Percentiles rank a stretch among this genome's conserved stretches.
Evolutionary conservation across 2,329 filamentous ascomycete species (phyloP).

Genomic region (Tolypocladium album): DNA sequence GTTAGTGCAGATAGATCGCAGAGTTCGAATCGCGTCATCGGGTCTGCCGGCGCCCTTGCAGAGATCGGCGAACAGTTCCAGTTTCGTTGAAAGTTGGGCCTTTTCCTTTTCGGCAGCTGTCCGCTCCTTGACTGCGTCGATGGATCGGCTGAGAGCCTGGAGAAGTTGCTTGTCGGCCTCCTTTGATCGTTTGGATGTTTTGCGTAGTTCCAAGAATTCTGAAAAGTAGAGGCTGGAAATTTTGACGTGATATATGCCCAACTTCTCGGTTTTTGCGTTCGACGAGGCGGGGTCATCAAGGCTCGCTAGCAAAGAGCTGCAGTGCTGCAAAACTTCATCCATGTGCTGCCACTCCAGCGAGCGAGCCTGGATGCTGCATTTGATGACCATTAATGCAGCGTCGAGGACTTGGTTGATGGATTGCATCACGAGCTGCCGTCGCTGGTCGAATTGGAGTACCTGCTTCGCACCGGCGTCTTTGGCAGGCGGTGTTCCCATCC

Average conservation of each 20-base stretch:
- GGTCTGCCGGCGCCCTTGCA: conserved; percentile 41
- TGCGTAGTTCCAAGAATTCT: conserved; percentile 42
- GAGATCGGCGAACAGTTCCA: conserved; percentile 55
- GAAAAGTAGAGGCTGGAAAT: conserved; percentile 64
- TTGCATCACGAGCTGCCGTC: conserved; percentile 40
- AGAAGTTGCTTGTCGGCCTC: conserved; percentile 31
- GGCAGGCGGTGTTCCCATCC: conserved; percentile 47
- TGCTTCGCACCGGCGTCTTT: conserved; percentile 44
- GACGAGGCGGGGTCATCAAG: conserved; percentile 30
- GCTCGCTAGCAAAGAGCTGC: conserved; percentile 39
- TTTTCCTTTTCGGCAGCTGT: conserved; percentile 43
- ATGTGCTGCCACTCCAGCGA: conserved; percentile 41
- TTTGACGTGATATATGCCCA: conserved; percentile 46
- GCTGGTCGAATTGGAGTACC: conserved; percentile 49
- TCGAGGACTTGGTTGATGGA: conserved; percentile 48
- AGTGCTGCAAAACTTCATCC: conserved; percentile 48
- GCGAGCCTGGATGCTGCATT: conserved; percentile 36
- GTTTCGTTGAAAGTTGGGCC: conserved; percentile 50
- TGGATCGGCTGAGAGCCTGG: conserved; percentile 50
- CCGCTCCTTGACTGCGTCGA: conserved; percentile 49
- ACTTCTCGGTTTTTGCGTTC: conserved; percentile 16
- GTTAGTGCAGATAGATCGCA: conserved; percentile 50
- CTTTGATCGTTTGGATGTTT: conserved; percentile 26
- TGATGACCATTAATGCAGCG: conserved; percentile 46
- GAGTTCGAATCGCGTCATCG: conserved; percentile 46